A percentile compares a stretch with the other conserved stretches of the same genome.
Evolutionary conservation across 2,329 filamentous ascomycete genomes (phyloP).

Genomic region (Sporothrix humicola): DNA sequence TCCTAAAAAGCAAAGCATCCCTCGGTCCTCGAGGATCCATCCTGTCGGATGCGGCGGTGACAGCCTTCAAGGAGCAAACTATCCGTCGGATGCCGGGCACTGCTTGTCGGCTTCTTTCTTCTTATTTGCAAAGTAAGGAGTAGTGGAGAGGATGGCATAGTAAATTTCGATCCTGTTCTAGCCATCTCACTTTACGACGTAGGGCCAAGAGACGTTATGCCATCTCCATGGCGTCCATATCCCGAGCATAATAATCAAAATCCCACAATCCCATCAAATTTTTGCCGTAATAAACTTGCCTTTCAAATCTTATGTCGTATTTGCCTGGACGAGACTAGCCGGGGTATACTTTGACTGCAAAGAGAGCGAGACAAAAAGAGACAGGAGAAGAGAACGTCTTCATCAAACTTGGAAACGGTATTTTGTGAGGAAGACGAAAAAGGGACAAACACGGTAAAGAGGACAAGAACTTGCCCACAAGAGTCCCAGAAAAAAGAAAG

Average conservation of each 20-base stretch:
- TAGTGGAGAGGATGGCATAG: not conserved
- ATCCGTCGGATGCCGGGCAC: not conserved
- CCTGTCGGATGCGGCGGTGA: constrained; percentile 9
- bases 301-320: constrained; percentile 4
- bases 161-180: constrained; percentile 17
- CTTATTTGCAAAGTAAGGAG: not conserved
- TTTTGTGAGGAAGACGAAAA: not conserved
- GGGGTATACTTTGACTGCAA: not conserved
- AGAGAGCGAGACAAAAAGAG: not conserved
- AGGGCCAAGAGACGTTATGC: not conserved
- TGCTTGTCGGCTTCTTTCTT: not conserved
- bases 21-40: not conserved
- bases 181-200: not conserved
- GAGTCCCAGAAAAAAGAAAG: not conserved
- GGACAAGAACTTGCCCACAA: not conserved
- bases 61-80: not conserved
- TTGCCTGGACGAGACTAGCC: constrained; percentile 9
- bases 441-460: not conserved
- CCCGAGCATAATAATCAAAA: too few species aligned
- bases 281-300: not conserved
- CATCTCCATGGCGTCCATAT: not conserved
- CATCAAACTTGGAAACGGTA: not conserved
- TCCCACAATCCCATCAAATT: too few species aligned
- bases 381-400: not conserved
- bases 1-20: not conserved